Evolutionary conservation across 345 rosid species (phyloP).

Genomic region (Anastatica hierochuntica): DNA sequence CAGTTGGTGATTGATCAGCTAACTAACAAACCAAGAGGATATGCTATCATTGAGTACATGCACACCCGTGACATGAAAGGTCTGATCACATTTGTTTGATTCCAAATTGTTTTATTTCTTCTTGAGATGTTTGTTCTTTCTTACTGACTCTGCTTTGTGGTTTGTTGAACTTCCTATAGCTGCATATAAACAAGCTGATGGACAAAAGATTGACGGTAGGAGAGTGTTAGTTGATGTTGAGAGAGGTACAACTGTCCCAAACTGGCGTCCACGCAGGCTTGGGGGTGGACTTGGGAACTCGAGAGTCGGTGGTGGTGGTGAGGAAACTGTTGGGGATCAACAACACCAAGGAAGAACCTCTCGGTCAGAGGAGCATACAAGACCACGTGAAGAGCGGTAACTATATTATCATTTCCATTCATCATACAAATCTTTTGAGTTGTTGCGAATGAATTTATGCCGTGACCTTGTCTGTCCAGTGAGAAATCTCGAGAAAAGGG

Average conservation of each 20-base stretch:
- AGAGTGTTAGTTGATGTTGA: constrained; percentile 97
- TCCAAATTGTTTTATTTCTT: not conserved
- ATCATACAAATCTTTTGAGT: not conserved
- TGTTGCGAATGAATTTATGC: not conserved
- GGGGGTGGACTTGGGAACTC: constrained; percentile 98
- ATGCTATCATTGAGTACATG: constrained; percentile 83
- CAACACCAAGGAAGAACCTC: constrained; percentile 40
- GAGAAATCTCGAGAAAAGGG: constrained; percentile 43
- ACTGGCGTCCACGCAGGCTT: constrained; percentile 96
- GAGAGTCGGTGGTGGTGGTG: constrained; percentile 58
- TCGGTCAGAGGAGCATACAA: constrained; percentile 60
- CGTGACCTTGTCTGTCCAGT: constrained; percentile 1
- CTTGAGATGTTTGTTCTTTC: not conserved
- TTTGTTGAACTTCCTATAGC: constrained; percentile 30
- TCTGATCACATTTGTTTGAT: constrained; percentile 12
- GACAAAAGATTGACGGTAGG: constrained; percentile 87
- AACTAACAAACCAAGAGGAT: constrained; percentile 79
- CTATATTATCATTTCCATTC: not conserved
- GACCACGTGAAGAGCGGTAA: constrained; percentile 65
- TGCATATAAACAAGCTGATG: constrained; percentile 98
- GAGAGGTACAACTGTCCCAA: constrained; percentile 95
- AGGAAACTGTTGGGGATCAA: constrained; percentile 68
- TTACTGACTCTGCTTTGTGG: not conserved
- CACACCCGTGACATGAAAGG: constrained; percentile 97
- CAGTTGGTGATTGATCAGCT: constrained; percentile 55